Percentiles rank a stretch among this genome's conserved stretches.
These are phyloP conservation scores for Sarcodon sp. DNA, from an alignment of 768 basidiomycete species.

Conservation along the genomic window DNA sequence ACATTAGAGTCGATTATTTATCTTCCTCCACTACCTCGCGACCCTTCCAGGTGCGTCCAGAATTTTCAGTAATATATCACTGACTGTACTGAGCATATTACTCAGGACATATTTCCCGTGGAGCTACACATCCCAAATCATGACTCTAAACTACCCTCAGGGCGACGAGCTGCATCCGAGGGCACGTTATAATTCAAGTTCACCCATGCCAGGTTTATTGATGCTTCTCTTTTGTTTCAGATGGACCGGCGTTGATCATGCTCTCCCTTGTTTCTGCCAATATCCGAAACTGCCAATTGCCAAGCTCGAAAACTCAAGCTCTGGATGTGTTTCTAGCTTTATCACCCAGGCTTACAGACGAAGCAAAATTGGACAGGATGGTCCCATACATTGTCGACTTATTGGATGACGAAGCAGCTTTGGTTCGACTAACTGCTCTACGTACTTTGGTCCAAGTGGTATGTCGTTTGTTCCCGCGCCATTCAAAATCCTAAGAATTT, in stretches of 20 bases:
- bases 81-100: background rate
- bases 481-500: background rate
- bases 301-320: conserved; percentile 76
- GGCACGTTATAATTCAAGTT: conserved; percentile 24
- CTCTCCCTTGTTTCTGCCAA: conserved; percentile 82
- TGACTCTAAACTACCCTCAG: conserved; percentile 34
- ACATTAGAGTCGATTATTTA: conserved; percentile 45
- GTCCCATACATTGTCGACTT: conserved; percentile 87
- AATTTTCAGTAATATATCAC: background rate
- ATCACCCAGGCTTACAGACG: conserved; percentile 75
- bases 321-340: conserved; percentile 82
- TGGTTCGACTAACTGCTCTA: conserved; percentile 71
- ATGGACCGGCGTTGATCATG: conserved; percentile 83
- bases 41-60: conserved; percentile 42
- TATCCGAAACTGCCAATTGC: conserved; percentile 75
- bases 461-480: conserved; percentile 16
- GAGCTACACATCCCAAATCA: conserved; percentile 58
- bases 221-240: conserved; percentile 20
- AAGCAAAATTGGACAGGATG: conserved; percentile 89
- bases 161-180: conserved; percentile 43
- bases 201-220: too few species aligned
- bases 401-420: conserved; percentile 71
- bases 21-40: conserved; percentile 25
- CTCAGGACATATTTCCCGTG: conserved; percentile 67
- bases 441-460: conserved; percentile 78